Conservation (phyloP, 768 basidiomycete genomes). For the Boletus patriciae region DNA sequence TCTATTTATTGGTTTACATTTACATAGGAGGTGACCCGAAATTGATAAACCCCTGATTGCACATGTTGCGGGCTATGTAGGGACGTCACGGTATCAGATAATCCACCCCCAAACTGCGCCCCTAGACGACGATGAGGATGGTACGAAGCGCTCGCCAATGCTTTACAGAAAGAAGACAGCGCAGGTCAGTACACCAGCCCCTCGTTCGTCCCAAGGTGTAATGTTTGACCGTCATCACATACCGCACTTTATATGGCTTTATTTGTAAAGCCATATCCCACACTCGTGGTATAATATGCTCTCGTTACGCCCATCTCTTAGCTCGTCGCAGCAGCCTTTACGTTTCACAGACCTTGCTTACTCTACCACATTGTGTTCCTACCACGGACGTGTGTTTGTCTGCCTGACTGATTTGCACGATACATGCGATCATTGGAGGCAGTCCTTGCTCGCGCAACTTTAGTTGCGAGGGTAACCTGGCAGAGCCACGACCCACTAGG, state of each 20-base stretch:
- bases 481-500: not conserved
- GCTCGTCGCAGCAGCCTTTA: slow-evolving; percentile 2
- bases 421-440: slow-evolving; percentile 6
- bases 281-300: slow-evolving; percentile 26
- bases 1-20: not conserved
- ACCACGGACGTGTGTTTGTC: not conserved
- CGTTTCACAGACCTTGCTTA: slow-evolving; percentile 6
- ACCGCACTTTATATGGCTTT: slow-evolving; percentile 23
- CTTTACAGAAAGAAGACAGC: no score
- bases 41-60: no score
- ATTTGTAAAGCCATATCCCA: slow-evolving; percentile 12
- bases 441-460: not conserved
- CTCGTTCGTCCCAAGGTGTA: no score
- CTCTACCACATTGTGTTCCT: slow-evolving; percentile 3
- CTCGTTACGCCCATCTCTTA: slow-evolving; percentile 8
- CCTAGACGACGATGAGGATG: no score
- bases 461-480: not conserved
- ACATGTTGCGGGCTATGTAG: no score
- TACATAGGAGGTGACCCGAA: no score
- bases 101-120: no score
- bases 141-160: no score
- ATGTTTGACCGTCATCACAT: no score
- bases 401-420: slow-evolving; percentile 1
- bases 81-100: no score
- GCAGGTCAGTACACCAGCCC: no score